phyloP scores from a whole-genome alignment of 1,139 yeast species.

The Nakaseomyces kungkrabaensis region DNA sequence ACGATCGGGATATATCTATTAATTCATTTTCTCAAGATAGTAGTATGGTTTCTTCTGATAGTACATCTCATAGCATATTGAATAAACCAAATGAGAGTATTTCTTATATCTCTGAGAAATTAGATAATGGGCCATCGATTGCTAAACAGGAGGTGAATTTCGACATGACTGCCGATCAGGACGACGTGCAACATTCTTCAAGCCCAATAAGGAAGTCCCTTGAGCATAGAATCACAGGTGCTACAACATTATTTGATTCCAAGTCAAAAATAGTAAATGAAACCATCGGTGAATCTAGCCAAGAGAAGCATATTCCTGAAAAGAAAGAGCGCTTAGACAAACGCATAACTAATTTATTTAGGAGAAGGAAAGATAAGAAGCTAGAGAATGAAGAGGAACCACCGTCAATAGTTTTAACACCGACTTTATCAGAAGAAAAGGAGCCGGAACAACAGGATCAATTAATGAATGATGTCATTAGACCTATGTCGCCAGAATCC shows the following conservation, averaged over 20 bases:
- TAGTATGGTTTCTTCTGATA: constrained; percentile 4
- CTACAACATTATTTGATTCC: neutral
- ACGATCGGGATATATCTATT: constrained; percentile 3
- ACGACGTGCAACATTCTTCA: neutral
- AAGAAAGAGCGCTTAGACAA: neutral
- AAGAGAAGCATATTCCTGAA: neutral
- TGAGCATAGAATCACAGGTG: constrained; percentile 1
- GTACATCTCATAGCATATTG: constrained; percentile 3
- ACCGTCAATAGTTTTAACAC: neutral
- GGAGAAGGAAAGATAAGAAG: neutral
- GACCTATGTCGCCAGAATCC: constrained; percentile 1
- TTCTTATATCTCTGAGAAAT: constrained; percentile 3
- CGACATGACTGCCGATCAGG: neutral
- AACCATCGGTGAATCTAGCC: neutral
- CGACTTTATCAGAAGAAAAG: neutral
- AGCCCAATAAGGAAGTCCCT: neutral
- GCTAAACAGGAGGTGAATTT: neutral
- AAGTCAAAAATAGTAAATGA: neutral
- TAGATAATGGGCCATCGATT: neutral
- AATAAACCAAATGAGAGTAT: constrained; percentile 1
- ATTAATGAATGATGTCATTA: neutral
- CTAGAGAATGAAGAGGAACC: neutral
- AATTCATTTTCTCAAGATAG: constrained; percentile 4
- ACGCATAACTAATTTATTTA: neutral
- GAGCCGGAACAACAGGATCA: neutral